Percentiles rank a stretch among this genome's conserved stretches.
Evolutionary conservation across 2,329 filamentous ascomycete genomes (phyloP).

Genomic region (Alternaria gaisen): DNA sequence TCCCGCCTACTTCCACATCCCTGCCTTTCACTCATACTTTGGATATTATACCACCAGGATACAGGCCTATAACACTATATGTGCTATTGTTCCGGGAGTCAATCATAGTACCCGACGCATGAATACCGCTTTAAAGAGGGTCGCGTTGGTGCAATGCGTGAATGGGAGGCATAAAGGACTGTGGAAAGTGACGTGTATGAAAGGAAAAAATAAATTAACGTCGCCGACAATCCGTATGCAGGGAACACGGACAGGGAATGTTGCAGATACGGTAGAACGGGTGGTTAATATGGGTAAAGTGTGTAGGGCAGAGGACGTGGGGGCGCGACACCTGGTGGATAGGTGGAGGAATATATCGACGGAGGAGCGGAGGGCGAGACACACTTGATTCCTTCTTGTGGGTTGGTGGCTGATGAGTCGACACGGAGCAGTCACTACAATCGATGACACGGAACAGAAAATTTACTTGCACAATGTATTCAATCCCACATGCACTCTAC

Average conservation of each 20-base stretch:
- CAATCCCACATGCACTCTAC: conserved; percentile 4
- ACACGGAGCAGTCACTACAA: background rate
- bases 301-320: background rate
- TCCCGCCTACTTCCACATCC: background rate
- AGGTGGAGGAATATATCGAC: background rate
- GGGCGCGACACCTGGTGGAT: background rate
- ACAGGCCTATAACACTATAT: conserved; percentile 7
- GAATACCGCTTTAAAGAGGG: background rate
- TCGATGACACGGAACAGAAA: background rate
- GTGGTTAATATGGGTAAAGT: conserved; percentile 2
- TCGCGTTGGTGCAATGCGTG: background rate
- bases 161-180: background rate
- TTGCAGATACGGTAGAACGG: background rate
- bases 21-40: background rate
- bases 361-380: background rate
- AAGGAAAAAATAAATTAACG: background rate
- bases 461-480: conserved; percentile 10
- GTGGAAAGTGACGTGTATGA: background rate
- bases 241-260: background rate
- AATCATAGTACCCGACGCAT: conserved; percentile 16
- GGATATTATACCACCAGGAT: background rate
- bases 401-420: background rate
- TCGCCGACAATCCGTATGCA: background rate
- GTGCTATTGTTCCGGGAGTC: conserved; percentile 2
- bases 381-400: background rate